Conservation (phyloP, 495 filamentous ascomycete genomes). For the Neohortaea acidophila region DNA sequence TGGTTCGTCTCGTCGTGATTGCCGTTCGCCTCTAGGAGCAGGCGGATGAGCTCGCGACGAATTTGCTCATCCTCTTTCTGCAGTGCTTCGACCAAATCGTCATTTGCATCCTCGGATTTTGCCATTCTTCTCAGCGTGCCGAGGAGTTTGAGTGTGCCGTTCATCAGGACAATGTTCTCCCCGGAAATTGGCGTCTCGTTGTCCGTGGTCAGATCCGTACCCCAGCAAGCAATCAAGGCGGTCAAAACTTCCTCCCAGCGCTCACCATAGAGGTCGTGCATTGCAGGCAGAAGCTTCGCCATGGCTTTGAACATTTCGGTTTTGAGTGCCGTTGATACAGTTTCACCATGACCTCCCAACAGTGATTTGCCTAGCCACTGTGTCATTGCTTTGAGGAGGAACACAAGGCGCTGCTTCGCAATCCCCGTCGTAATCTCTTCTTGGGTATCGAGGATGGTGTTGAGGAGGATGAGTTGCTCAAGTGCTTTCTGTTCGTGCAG, state of each 20-base stretch:
- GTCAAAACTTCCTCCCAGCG: slow-evolving; percentile 63
- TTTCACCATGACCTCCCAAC: no score
- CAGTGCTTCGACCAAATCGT: slow-evolving; percentile 69
- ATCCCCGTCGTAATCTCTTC: slow-evolving; percentile 29
- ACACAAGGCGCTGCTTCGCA: slow-evolving; percentile 65
- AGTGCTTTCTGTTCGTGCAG: slow-evolving; percentile 26
- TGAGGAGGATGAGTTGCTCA: slow-evolving; percentile 41
- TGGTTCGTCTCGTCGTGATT: slow-evolving; percentile 22
- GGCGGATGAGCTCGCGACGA: slow-evolving; percentile 42
- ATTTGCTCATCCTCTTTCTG: slow-evolving; percentile 34
- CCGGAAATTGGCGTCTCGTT: slow-evolving; percentile 1
- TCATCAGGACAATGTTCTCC: slow-evolving; percentile 39
- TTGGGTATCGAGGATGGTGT: slow-evolving; percentile 39
- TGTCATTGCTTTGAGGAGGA: slow-evolving; percentile 64
- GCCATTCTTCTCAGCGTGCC: slow-evolving; percentile 39
- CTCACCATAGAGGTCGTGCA: slow-evolving; percentile 64
- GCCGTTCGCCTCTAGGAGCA: slow-evolving; percentile 30
- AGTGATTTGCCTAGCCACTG: slow-evolving; percentile 53
- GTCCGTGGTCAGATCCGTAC: neutral
- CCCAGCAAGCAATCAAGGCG: slow-evolving; percentile 30
- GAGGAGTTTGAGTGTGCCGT: slow-evolving; percentile 60
- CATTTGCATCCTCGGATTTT: slow-evolving; percentile 47
- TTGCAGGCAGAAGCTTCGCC: slow-evolving; percentile 47
- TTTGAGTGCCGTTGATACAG: slow-evolving; percentile 31
- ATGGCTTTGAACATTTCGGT: slow-evolving; percentile 50